Base-by-base conservation (phyloP, 2,329 filamentous ascomycete genomes). In the Eutypella sp. region DNA sequence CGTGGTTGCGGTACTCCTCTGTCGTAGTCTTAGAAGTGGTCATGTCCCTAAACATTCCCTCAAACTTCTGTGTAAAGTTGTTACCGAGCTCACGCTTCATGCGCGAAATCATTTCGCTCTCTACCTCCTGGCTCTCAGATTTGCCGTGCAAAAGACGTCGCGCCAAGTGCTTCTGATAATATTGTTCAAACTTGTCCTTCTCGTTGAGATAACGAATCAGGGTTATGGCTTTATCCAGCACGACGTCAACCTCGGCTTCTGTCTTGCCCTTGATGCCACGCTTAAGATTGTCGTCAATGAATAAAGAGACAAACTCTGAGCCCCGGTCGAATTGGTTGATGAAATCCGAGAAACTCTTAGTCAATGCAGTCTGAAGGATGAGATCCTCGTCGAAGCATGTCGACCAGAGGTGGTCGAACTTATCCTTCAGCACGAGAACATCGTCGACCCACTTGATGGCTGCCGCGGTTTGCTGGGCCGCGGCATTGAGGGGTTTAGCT, bases 31-130 rank as follows among this genome's bases (percentile, higher is more conserved):
- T 82, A 0, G 91, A 96, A 11, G 91, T 82, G 15, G 85, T 82
- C 80, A 97, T 91, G 60, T 99, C 93, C 67, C 90, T 91, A 73
- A 99, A 96, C 90, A 99, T 97, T 53, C 90, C 87, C 62, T 99
- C 93, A 38, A 99, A 81, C 63, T 95, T 95, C 59, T 82, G 75
- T 0, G 93, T 97, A 64, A 97, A 97, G 55, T 90, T 85, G 64
- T 95, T 95, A 33, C 93, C 93, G 43, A 97, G 82, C 64, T 96
- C 92, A 61, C 93, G 82, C 76, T 96, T 97, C 90, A 99, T 96
- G 52, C 92, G 87, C 0, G 85, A 86, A 43, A 99, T 93, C 81
- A 99, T 95, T 59, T 93, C 86, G 64, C 92, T 91, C 68, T 99
- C 93, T 1, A 90, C 89, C 59, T 96, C 92, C 53, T 89, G 85